Conservation (phyloP, 345 rosid species). For the Microcos paniculata region DNA sequence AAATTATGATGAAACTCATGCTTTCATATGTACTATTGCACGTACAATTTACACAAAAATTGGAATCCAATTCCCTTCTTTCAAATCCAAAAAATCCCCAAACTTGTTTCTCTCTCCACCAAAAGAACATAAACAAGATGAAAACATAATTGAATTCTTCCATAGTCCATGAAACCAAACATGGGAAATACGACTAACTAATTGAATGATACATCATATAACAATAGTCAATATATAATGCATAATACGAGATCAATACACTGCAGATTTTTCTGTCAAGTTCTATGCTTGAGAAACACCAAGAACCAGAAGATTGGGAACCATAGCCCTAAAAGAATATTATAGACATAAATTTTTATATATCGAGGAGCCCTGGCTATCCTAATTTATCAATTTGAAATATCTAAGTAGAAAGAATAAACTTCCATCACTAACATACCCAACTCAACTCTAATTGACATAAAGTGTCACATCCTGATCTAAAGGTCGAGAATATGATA, state of each 20-base stretch:
- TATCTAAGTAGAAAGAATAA: background rate
- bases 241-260: background rate
- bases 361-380: background rate
- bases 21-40: too few species aligned
- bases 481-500: too few species aligned
- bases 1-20: too few species aligned
- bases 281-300: background rate
- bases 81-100: too few species aligned
- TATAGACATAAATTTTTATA: background rate
- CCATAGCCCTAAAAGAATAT: too few species aligned
- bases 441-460: conserved; percentile 60
- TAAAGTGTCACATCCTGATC: too few species aligned
- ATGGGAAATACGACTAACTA: too few species aligned
- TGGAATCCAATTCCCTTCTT: too few species aligned
- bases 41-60: too few species aligned
- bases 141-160: background rate
- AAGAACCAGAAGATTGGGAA: too few species aligned
- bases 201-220: too few species aligned
- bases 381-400: background rate
- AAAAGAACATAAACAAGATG: background rate
- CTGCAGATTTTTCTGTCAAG: background rate
- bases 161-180: background rate
- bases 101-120: background rate
- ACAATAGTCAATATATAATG: too few species aligned
- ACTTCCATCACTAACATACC: background rate